Conservation (phyloP, 164 flowering plant species). For the Vitis rotundifolia region DNA sequence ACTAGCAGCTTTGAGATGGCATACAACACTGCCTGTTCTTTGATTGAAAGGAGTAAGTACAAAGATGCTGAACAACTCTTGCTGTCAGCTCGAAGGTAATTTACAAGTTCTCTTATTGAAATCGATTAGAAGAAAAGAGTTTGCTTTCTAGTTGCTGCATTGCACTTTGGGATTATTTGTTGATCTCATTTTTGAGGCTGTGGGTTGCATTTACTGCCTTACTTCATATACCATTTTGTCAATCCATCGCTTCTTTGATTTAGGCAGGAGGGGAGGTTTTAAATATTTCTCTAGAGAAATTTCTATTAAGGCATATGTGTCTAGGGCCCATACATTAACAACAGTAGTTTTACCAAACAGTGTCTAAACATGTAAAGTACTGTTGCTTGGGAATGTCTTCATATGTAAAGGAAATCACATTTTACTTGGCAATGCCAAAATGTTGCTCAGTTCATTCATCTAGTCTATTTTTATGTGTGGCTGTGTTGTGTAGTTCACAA, state of each 20-base stretch:
- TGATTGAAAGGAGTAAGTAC: constrained; percentile 62
- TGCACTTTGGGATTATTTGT: too few relatives aligned
- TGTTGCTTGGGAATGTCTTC: background rate
- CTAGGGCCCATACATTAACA: background rate
- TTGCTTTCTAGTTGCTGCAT: background rate
- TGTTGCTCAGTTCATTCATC: too few relatives aligned
- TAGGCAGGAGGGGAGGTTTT: too few relatives aligned
- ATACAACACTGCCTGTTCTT: constrained; percentile 86
- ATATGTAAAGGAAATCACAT: background rate
- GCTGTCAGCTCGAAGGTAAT: constrained; percentile 78
- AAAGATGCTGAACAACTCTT: constrained; percentile 82
- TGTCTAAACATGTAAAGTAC: background rate
- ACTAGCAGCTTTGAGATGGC: constrained; percentile 93
- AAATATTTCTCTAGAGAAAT: too few relatives aligned
- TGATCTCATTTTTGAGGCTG: too few relatives aligned
- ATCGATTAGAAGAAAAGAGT: background rate
- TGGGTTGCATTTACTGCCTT: too few relatives aligned
- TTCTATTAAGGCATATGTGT: too few relatives aligned
- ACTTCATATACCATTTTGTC: too few relatives aligned
- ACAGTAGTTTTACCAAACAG: background rate
- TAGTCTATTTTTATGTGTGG: too few relatives aligned
- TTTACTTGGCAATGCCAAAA: background rate
- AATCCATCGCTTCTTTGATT: too few relatives aligned
- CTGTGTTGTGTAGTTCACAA: too few relatives aligned
- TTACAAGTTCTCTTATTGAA: background rate